Evolutionary conservation across 495 filamentous ascomycete genomes (phyloP).

Genomic region (Penicillium cinerascens): DNA sequence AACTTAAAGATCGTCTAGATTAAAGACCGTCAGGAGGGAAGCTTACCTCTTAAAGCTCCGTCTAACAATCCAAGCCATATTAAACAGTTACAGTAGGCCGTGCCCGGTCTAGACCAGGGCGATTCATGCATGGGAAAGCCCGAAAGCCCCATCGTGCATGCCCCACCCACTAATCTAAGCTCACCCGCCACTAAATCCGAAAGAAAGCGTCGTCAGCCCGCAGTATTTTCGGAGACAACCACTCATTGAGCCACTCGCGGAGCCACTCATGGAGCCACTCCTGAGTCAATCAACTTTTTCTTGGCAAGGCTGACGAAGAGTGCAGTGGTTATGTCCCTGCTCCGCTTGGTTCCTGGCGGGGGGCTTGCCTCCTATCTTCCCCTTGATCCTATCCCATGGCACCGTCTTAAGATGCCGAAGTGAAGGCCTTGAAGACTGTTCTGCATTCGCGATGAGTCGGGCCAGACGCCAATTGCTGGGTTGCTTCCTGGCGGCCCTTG

Average conservation of each 20-base stretch:
- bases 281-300: neutral
- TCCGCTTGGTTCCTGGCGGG: neutral
- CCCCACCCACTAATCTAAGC: neutral
- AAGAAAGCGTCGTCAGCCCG: neutral
- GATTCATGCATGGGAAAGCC: neutral
- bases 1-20: too few relatives aligned
- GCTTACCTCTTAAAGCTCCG: neutral
- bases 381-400: neutral
- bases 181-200: neutral
- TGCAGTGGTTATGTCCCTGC: neutral
- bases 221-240: neutral
- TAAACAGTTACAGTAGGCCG: neutral
- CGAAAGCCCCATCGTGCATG: too few relatives aligned
- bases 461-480: slow-evolving; percentile 14
- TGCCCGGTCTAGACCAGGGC: neutral
- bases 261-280: neutral
- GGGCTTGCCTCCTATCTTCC: neutral
- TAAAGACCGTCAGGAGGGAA: too few relatives aligned
- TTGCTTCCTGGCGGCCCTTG: slow-evolving; percentile 3
- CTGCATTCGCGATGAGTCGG: slow-evolving; percentile 12
- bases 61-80: neutral
- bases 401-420: neutral
- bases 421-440: neutral
- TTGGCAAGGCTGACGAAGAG: neutral
- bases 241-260: neutral